phyloP scores from a whole-genome alignment of 2,329 filamentous ascomycete species.

The Exophiala oligosperma region DNA sequence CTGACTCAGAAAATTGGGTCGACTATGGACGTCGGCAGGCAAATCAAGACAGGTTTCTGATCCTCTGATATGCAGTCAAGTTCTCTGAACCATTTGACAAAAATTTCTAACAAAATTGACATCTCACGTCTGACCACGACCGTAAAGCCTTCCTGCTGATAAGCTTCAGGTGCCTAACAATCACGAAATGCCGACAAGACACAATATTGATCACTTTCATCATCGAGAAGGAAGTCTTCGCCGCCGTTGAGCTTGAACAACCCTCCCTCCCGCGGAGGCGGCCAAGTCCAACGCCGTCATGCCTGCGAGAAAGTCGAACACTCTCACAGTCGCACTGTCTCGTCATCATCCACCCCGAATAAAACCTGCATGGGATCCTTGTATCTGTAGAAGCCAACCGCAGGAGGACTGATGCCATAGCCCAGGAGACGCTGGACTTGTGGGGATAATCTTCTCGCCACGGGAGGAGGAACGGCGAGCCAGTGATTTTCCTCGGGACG shows the following conservation, averaged over 20 bases:
- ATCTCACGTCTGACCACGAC: too few relatives aligned
- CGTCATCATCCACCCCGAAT: constrained; percentile 30
- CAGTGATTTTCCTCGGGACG: constrained; percentile 30
- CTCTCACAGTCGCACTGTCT: constrained; percentile 34
- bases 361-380: constrained; percentile 19
- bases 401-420: constrained; percentile 26
- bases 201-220: too few relatives aligned
- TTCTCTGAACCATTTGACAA: not conserved
- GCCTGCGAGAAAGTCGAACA: not conserved
- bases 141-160: too few relatives aligned
- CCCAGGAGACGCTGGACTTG: constrained; percentile 27
- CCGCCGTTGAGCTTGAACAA: not conserved
- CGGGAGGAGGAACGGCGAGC: constrained; percentile 22
- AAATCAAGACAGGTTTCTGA: not conserved
- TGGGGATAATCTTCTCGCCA: constrained; percentile 14
- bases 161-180: too few relatives aligned
- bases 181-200: too few relatives aligned
- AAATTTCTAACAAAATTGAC: too few relatives aligned
- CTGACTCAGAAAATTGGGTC: not conserved
- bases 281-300: not conserved
- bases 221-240: too few relatives aligned
- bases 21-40: too few relatives aligned
- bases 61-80: not conserved
- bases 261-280: not conserved
- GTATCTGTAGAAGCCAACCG: constrained; percentile 18